Evolutionary conservation across 306 rosid genomes (phyloP).

Genomic region (Cotoneaster glaucophyllus): DNA sequence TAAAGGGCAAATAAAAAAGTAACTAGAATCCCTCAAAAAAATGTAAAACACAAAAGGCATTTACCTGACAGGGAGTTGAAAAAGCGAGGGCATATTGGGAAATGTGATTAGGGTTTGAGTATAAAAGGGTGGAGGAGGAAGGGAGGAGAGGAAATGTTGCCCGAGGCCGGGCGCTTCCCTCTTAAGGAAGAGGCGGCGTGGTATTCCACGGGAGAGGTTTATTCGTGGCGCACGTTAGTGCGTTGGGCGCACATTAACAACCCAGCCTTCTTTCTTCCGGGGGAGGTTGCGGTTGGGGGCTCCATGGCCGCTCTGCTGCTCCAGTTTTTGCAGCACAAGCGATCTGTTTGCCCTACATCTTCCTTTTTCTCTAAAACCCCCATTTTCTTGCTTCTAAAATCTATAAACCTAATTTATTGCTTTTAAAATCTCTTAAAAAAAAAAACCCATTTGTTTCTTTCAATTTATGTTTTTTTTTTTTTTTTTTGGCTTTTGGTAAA

Average conservation of each 20-base stretch:
- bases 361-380: too few species aligned
- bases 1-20: too few species aligned
- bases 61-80: too few species aligned
- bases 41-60: too few species aligned
- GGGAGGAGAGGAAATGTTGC: neutral
- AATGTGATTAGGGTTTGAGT: conserved; percentile 10
- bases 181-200: conserved; percentile 45
- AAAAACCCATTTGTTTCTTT: neutral
- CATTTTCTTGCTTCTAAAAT: neutral
- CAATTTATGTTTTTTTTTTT: too few species aligned
- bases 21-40: too few species aligned
- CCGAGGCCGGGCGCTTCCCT: conserved; percentile 50
- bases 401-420: neutral
- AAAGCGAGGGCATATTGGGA: neutral
- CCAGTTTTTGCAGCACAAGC: conserved; percentile 23
- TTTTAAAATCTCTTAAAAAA: neutral
- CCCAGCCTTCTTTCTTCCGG: neutral
- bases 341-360: conserved; percentile 30
- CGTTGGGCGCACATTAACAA: conserved; percentile 33
- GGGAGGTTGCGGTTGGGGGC: conserved; percentile 19
- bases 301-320: conserved; percentile 25
- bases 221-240: conserved; percentile 37
- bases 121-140: neutral
- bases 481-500: neutral
- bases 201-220: conserved; percentile 52